phyloP scores from a whole-genome alignment of 768 basidiomycete species.

The Mycena indigotica region DNA sequence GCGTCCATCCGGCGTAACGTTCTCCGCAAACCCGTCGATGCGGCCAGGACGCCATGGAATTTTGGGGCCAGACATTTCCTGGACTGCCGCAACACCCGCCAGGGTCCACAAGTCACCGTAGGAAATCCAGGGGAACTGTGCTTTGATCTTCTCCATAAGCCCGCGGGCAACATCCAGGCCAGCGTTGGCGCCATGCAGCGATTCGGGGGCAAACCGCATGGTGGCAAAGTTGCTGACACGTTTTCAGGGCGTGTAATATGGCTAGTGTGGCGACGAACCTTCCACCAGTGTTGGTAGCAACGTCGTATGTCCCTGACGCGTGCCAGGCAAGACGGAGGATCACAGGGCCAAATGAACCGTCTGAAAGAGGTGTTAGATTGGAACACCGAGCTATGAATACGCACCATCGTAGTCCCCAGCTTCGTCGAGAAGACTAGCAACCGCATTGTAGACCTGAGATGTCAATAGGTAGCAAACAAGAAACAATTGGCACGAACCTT shows the following conservation, averaged over 20 bases:
- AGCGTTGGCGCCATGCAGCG: constrained; percentile 80
- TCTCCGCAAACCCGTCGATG: constrained; percentile 76
- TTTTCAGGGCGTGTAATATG: constrained; percentile 2
- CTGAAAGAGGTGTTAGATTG: constrained; percentile 38
- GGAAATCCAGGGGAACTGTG: constrained; percentile 89
- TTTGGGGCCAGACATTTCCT: constrained; percentile 92
- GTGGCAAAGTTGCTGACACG: constrained; percentile 87
- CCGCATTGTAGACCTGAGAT: constrained; percentile 82
- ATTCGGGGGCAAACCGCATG: constrained; percentile 94
- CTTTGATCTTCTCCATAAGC: constrained; percentile 84
- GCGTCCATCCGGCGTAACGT: constrained; percentile 86
- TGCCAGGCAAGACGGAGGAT: constrained; percentile 94
- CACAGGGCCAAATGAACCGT: constrained; percentile 88
- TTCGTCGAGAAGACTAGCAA: constrained; percentile 76
- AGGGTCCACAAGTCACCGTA: constrained; percentile 98
- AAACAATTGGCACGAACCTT: constrained; percentile 58
- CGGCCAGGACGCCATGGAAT: constrained; percentile 94
- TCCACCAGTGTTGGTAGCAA: constrained; percentile 73
- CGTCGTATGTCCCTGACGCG: constrained; percentile 90
- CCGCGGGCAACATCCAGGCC: constrained; percentile 80
- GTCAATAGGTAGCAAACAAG: constrained; percentile 6
- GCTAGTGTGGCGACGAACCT: constrained; percentile 50
- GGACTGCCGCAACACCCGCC: constrained; percentile 86
- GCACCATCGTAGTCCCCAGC: constrained; percentile 87
- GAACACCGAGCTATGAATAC: constrained; percentile 24